A percentile compares a stretch with the other conserved stretches of the same genome.
Evolutionary conservation across 208 protist genomes (phyloP).

Genomic region (Trypanosoma rangeli): DNA sequence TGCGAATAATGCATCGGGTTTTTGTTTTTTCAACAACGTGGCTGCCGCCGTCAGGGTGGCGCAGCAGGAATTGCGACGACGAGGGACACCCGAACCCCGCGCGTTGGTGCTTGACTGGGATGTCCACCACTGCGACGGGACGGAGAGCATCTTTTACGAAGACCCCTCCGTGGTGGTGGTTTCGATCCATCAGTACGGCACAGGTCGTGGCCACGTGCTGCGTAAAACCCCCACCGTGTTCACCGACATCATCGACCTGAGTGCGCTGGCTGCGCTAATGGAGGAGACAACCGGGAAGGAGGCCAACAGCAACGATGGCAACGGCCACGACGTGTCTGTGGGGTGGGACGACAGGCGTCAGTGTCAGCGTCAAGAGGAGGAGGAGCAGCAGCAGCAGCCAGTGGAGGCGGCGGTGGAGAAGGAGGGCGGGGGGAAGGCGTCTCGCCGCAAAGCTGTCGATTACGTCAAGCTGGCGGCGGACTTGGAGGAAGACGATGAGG

Average conservation of each 20-base stretch:
- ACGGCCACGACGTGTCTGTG: conserved; percentile 25
- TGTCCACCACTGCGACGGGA: conserved; percentile 95
- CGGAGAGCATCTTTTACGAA: conserved; percentile 92
- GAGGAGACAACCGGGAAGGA: conserved; percentile 14
- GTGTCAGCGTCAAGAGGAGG: background rate
- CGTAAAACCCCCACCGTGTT: conserved; percentile 40
- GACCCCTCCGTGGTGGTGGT: conserved; percentile 92
- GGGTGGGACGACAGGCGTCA: conserved; percentile 6
- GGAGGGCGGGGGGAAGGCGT: conserved; percentile 4
- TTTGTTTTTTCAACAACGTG: conserved; percentile 94
- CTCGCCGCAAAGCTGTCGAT: conserved; percentile 46
- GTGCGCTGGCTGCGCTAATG: conserved; percentile 26
- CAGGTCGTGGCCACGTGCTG: conserved; percentile 62
- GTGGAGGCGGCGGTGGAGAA: background rate
- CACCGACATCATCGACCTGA: conserved; percentile 18
- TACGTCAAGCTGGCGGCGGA: conserved; percentile 64
- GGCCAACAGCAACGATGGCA: conserved; percentile 15
- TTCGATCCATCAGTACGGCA: conserved; percentile 91
- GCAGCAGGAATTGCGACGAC: conserved; percentile 45
- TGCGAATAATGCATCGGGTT: conserved; percentile 59
- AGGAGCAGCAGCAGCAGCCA: background rate
- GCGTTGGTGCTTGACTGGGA: conserved; percentile 96
- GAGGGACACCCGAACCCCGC: conserved; percentile 24
- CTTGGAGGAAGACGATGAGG: conserved; percentile 46
- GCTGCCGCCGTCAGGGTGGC: conserved; percentile 84